Evolutionary conservation across 2,329 filamentous ascomycete species (phyloP).

Genomic region (Fusarium cicatricum): DNA sequence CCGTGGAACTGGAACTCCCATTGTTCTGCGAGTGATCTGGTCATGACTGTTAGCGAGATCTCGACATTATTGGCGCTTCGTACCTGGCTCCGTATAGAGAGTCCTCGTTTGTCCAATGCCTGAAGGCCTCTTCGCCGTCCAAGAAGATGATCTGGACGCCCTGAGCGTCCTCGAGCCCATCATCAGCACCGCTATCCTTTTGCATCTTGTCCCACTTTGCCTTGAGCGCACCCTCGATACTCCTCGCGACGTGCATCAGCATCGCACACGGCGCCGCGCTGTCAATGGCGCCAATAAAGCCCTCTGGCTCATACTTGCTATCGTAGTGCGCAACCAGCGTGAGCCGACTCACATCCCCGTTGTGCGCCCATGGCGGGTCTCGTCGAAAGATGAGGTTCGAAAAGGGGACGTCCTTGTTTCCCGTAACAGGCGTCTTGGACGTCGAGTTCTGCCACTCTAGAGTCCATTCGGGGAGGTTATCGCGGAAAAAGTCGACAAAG

Average conservation of each 20-base stretch:
- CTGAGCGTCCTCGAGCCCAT: conserved; percentile 74
- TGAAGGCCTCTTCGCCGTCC: conserved; percentile 94
- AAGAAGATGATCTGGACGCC: conserved; percentile 90
- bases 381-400: conserved; percentile 85
- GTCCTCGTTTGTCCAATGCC: conserved; percentile 79
- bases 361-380: conserved; percentile 82
- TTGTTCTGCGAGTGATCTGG: conserved; percentile 74
- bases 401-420: conserved; percentile 78
- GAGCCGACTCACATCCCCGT: conserved; percentile 80
- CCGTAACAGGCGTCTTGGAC: conserved; percentile 78
- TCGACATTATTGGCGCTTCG: conserved; percentile 24
- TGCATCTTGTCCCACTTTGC: conserved; percentile 82
- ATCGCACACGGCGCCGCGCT: conserved; percentile 95
- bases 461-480: conserved; percentile 79
- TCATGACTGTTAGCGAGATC: conserved; percentile 4
- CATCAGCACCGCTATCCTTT: conserved; percentile 60
- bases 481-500: conserved; percentile 82
- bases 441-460: conserved; percentile 92
- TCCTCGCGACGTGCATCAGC: conserved; percentile 84
- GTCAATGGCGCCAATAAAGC: conserved; percentile 93
- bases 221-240: conserved; percentile 80
- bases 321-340: conserved; percentile 96
- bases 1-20: conserved; percentile 80
- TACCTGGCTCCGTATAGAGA: conserved; percentile 89
- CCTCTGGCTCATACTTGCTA: conserved; percentile 78